A percentile compares a stretch with the other conserved stretches of the same genome.
phyloP scores from a whole-genome alignment of 192 early-diverging fungal species.

The Cetraspora pellucida region DNA sequence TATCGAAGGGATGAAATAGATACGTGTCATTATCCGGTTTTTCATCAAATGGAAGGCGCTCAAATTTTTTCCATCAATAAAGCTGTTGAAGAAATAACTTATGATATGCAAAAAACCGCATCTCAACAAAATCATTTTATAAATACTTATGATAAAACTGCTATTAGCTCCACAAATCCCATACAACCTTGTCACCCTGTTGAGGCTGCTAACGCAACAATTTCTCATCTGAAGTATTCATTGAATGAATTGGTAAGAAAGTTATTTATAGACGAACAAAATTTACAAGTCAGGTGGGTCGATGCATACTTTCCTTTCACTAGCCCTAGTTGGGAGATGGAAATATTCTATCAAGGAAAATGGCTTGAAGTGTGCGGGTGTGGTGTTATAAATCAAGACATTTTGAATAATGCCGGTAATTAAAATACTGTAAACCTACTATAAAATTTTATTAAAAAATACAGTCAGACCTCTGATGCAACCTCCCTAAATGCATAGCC shows the following conservation, averaged over 20 bases:
- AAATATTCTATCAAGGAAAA: constrained; percentile 87
- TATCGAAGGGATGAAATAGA: constrained; percentile 98
- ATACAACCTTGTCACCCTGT: constrained; percentile 70
- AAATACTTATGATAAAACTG: constrained; percentile 50
- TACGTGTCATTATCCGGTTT: constrained; percentile 92
- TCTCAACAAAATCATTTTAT: constrained; percentile 35
- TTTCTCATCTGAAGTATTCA: constrained; percentile 73
- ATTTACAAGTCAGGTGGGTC: constrained; percentile 91
- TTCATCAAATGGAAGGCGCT: constrained; percentile 98
- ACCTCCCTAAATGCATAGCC: no score
- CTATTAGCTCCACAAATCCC: constrained; percentile 68
- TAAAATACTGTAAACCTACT: no score
- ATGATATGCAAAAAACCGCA: constrained; percentile 35
- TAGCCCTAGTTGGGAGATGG: constrained; percentile 95
- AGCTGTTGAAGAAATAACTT: constrained; percentile 38
- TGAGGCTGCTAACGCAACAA: constrained; percentile 59
- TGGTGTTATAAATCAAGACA: constrained; percentile 86
- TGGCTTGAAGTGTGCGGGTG: constrained; percentile 96
- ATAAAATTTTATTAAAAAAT: no score
- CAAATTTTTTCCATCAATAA: constrained; percentile 62
- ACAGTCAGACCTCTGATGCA: no score
- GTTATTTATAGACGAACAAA: constrained; percentile 64
- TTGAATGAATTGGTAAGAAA: constrained; percentile 81
- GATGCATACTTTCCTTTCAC: constrained; percentile 96
- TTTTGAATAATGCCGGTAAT: constrained; percentile 71